Conservation (phyloP, 2,329 filamentous ascomycete species). For the Calonectria ilicicola region DNA sequence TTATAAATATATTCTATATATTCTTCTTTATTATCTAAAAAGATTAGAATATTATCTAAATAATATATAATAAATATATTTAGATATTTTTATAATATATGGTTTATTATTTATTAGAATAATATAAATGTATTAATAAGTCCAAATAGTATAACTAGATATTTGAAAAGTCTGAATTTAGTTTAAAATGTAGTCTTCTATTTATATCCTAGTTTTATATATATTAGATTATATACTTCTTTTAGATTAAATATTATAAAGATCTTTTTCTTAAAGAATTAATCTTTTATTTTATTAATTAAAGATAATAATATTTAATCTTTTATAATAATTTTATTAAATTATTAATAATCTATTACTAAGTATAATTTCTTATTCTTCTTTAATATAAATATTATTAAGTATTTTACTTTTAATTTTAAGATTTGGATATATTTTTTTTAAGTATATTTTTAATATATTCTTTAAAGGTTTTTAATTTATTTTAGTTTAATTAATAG, state of each 20-base stretch:
- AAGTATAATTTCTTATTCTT: conserved; percentile 36
- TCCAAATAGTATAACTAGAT: no score
- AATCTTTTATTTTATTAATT: conserved; percentile 40
- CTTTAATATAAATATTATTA: no score
- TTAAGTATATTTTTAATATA: no score
- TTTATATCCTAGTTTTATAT: conserved; percentile 47
- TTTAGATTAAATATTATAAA: conserved; percentile 34
- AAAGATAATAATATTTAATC: conserved; percentile 37
- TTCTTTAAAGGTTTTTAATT: conserved; percentile 27
- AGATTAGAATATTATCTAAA: no score
- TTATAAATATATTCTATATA: conserved; percentile 28
- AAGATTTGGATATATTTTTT: no score
- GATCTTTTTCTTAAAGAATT: conserved; percentile 23
- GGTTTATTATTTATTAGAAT: conserved; percentile 27
- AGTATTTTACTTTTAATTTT: no score
- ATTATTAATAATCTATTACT: conserved; percentile 39
- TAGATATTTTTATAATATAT: conserved; percentile 36
- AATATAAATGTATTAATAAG: conserved; percentile 46
- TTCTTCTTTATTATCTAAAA: no score
- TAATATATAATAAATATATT: conserved; percentile 34
- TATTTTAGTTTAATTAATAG: conserved; percentile 29
- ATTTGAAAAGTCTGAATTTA: conserved; percentile 45
- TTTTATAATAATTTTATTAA: conserved; percentile 45
- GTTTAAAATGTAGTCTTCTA: conserved; percentile 51
- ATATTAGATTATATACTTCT: conserved; percentile 45